These are phyloP conservation scores for Ensete ventricosum DNA, from an alignment of 176 grass and related monocot species.

Conservation along the genomic window DNA sequence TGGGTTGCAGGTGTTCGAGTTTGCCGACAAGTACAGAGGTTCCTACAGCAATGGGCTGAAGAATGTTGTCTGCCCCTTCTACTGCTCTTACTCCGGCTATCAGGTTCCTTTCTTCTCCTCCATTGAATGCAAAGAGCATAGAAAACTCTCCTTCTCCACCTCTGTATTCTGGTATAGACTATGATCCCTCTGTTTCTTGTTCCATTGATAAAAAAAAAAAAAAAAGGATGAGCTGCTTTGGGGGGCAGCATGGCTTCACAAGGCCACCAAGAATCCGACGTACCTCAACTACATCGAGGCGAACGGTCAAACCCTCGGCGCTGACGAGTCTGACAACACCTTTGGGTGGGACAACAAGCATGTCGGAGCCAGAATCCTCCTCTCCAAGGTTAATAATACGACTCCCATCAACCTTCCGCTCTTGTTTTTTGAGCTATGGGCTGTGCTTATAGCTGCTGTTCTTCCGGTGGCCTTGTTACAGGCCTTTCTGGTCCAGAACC, in stretches of 20 bases:
- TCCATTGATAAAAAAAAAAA: not conserved
- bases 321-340: conserved; percentile 80
- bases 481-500: conserved; percentile 74
- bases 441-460: not conserved
- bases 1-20: conserved; percentile 53
- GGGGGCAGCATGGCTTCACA: conserved; percentile 92
- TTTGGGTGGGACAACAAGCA: conserved; percentile 99
- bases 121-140: conserved; percentile 5
- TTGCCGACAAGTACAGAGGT: conserved; percentile 86
- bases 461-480: not conserved
- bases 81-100: conserved; percentile 95
- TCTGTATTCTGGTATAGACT: too few species aligned
- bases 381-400: conserved; percentile 42
- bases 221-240: conserved; percentile 77
- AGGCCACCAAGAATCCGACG: conserved; percentile 46
- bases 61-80: conserved; percentile 66
- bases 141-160: not conserved
- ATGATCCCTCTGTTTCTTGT: not conserved
- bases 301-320: conserved; percentile 84
- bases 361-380: conserved; percentile 65
- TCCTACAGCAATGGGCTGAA: conserved; percentile 60
- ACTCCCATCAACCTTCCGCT: not conserved
- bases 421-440: not conserved
- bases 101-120: conserved; percentile 34
- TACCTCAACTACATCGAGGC: conserved; percentile 75